A percentile compares a stretch with the other conserved stretches of the same genome.
Evolutionary conservation across 306 rosid species (phyloP).

Genomic region (Trifolium pratense): DNA sequence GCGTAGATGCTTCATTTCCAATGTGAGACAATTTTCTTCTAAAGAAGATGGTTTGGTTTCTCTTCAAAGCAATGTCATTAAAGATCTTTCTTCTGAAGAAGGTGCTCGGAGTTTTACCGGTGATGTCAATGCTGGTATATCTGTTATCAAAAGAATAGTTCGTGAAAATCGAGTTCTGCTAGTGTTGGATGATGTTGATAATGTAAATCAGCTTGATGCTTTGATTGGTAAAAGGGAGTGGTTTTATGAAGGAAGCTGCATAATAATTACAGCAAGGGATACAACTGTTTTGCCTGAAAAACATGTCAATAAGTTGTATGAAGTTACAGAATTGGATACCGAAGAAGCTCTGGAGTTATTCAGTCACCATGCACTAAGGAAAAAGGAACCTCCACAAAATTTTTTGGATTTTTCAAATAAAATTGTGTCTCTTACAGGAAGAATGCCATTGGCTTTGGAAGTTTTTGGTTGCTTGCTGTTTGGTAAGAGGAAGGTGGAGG

Average conservation of each 20-base stretch:
- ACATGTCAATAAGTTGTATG: conserved; percentile 40
- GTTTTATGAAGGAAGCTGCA: conserved; percentile 62
- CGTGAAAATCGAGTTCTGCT: conserved; percentile 50
- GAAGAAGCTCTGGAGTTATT: conserved; percentile 56
- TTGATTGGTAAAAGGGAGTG: conserved; percentile 50
- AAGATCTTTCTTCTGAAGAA: conserved; percentile 31
- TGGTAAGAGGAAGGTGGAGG: conserved; percentile 50
- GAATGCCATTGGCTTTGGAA: conserved; percentile 74
- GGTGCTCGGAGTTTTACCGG: not conserved
- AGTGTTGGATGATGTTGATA: conserved; percentile 68
- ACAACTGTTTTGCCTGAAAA: conserved; percentile 26
- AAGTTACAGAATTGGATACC: conserved; percentile 50
- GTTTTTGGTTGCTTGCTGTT: conserved; percentile 64
- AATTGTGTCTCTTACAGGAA: conserved; percentile 62
- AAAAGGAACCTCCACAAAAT: conserved; percentile 42
- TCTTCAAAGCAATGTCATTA: conserved; percentile 46
- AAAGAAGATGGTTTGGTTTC: conserved; percentile 45
- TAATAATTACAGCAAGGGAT: conserved; percentile 66
- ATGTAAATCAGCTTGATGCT: conserved; percentile 47
- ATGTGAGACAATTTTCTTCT: conserved; percentile 53
- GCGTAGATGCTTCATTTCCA: conserved; percentile 54
- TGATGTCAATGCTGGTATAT: conserved; percentile 36
- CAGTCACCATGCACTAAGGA: conserved; percentile 61
- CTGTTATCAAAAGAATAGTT: conserved; percentile 32
- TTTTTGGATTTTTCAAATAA: conserved; percentile 41